Evolutionary conservation across 768 basidiomycete genomes (phyloP).

Genomic region (Agrocybe praecox): DNA sequence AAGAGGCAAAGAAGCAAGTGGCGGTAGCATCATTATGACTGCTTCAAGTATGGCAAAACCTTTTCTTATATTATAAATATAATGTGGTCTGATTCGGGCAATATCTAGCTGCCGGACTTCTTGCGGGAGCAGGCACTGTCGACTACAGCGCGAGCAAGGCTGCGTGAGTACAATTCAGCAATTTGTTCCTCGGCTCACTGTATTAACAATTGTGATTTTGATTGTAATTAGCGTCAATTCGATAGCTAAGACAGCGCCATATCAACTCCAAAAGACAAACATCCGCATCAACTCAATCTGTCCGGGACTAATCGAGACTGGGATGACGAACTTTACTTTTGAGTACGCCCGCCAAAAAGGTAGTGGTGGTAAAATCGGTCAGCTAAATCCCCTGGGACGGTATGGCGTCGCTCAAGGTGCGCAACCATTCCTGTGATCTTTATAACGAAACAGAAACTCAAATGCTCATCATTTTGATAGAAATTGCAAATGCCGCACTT

Average conservation of each 20-base stretch:
- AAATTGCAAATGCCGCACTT: constrained; percentile 84
- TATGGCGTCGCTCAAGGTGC: constrained; percentile 82
- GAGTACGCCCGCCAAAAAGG: constrained; percentile 77
- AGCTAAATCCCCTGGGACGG: constrained; percentile 81
- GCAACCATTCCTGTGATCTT: constrained; percentile 10
- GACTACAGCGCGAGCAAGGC: constrained; percentile 95
- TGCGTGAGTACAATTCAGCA: constrained; percentile 55
- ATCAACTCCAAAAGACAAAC: constrained; percentile 79
- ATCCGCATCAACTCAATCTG: constrained; percentile 90
- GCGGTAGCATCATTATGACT: constrained; percentile 87
- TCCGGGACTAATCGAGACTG: constrained; percentile 92
- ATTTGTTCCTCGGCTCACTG: not conserved
- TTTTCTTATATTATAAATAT: constrained; percentile 3
- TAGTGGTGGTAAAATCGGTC: constrained; percentile 74
- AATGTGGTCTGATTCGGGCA: constrained; percentile 1
- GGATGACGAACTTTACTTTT: constrained; percentile 84
- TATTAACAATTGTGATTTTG: not conserved
- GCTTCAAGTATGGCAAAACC: constrained; percentile 62
- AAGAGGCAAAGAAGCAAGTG: constrained; percentile 65
- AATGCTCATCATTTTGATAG: constrained; percentile 77
- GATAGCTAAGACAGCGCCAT: constrained; percentile 80
- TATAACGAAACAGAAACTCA: constrained; percentile 69
- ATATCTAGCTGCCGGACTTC: constrained; percentile 73
- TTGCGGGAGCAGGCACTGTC: constrained; percentile 78
- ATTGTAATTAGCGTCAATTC: constrained; percentile 71